Conservation (phyloP, 352 stramenopile species). For the Globisporangium nagaii region DNA sequence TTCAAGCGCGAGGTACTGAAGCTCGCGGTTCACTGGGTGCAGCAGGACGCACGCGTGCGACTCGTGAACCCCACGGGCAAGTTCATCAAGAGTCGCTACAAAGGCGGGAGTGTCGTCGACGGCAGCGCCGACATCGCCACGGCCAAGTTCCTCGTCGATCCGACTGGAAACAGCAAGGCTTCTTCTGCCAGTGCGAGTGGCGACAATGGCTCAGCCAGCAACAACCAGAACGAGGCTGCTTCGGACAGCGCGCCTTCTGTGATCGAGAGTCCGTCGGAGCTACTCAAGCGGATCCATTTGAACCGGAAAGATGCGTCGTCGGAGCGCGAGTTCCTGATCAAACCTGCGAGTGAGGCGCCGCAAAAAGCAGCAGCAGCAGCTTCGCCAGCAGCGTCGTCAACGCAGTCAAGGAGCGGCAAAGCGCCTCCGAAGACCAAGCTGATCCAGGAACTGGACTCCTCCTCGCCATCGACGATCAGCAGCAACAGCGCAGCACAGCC, state of each 20-base stretch:
- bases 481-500: constrained; percentile 6
- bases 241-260: not conserved
- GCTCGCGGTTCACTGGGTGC: constrained; percentile 72
- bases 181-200: not conserved
- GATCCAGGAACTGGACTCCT: constrained; percentile 40
- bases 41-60: constrained; percentile 49
- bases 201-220: not conserved
- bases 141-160: constrained; percentile 67
- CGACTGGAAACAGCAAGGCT: not conserved
- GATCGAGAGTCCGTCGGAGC: constrained; percentile 41
- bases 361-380: not conserved
- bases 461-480: not conserved
- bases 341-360: not conserved
- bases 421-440: constrained; percentile 37
- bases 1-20: constrained; percentile 84
- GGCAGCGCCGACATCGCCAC: constrained; percentile 63
- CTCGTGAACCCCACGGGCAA: constrained; percentile 45
- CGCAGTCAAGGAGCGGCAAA: too few species aligned
- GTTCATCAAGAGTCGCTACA: constrained; percentile 85
- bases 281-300: constrained; percentile 48
- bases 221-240: constrained; percentile 6
- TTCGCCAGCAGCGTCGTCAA: too few species aligned
- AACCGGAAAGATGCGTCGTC: constrained; percentile 4
- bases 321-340: constrained; percentile 1
- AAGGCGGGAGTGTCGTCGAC: constrained; percentile 42